A percentile compares a stretch with the other conserved stretches of the same genome.
These are phyloP conservation scores for Begonia peltatifolia DNA, from an alignment of 306 rosid species.

Conservation along the genomic window DNA sequence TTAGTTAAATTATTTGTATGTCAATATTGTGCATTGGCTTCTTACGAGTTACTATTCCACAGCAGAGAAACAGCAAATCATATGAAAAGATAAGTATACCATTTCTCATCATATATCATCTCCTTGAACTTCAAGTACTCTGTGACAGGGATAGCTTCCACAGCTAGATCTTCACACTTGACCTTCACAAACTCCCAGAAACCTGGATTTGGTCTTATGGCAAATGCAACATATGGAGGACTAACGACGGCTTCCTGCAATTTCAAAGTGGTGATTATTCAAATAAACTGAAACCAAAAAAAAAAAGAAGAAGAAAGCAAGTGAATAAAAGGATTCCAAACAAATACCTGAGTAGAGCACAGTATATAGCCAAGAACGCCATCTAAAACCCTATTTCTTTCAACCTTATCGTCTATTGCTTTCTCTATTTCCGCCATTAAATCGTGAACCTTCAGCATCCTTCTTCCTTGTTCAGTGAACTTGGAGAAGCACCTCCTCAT, in stretches of 20 bases:
- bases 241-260: conserved; percentile 70
- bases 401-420: conserved; percentile 41
- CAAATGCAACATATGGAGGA: conserved; percentile 76
- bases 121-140: conserved; percentile 62
- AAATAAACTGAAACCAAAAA: neutral
- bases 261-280: neutral
- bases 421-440: conserved; percentile 65
- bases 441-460: conserved; percentile 49
- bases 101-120: conserved; percentile 37
- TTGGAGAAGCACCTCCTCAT: conserved; percentile 79
- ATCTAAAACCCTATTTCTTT: conserved; percentile 46
- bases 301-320: no score
- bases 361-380: conserved; percentile 57
- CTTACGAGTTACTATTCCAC: no score
- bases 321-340: neutral
- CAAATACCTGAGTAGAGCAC: conserved; percentile 55
- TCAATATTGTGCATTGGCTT: no score
- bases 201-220: conserved; percentile 72
- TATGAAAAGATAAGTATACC: conserved; percentile 22
- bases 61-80: no score
- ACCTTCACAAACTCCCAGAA: conserved; percentile 71
- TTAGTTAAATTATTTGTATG: no score
- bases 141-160: conserved; percentile 36
- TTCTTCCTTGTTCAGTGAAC: conserved; percentile 58
- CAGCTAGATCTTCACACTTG: conserved; percentile 48